Evolutionary conservation across 2,329 filamentous ascomycete species (phyloP), one percentile per base, ranked within the genome.

Genomic region (Zasmidium cellare): DNA sequence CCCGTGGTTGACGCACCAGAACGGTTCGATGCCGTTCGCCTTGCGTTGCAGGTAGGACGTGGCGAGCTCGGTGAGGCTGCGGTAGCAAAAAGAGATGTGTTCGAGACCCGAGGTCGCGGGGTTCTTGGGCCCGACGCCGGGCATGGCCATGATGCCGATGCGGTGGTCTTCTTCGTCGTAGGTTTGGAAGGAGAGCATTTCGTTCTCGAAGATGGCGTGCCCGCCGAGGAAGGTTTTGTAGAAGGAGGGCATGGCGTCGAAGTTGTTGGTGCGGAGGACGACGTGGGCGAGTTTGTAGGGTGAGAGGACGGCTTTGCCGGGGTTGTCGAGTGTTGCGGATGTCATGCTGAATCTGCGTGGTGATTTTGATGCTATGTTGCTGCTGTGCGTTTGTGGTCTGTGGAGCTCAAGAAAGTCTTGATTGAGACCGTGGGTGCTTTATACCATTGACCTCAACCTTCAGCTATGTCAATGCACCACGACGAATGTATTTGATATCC

Each of bases 81-180:
- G 41, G 54, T 61, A 69, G 1, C 62, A 65, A 55, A 69, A 69
- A 16, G 67, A 66, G 38, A 69, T 64, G 49, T 70, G 68, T 55
- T 68, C 65, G 1, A 67, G 52, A 18, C 67, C 66, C 16, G 44
- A 52, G 18, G 55, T 60, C 14, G 16, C 58, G 22, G 53, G 53
- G 38, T 67, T 65, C n/a, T 58, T 28, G 1, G 38, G 48, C 1
- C 31, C 54, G 18, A 60, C 53, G 19, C 46, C 52, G 0, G 64
- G 62, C 1, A 62, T 45, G 3, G 46, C 22, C 28, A 67, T 23
- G 25, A 69, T 48, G 14, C 63, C 67, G 54, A 69, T 63, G 46
- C 67, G 64, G 47, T 69, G 67, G 46, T 69, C 65, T 46, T 69
- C 67, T 16, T 68, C 59, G 56, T 69, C 67, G 55, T 69, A 69